Evolutionary conservation across 768 basidiomycete species (phyloP).

Genomic region (Hemileccinum impolitum): DNA sequence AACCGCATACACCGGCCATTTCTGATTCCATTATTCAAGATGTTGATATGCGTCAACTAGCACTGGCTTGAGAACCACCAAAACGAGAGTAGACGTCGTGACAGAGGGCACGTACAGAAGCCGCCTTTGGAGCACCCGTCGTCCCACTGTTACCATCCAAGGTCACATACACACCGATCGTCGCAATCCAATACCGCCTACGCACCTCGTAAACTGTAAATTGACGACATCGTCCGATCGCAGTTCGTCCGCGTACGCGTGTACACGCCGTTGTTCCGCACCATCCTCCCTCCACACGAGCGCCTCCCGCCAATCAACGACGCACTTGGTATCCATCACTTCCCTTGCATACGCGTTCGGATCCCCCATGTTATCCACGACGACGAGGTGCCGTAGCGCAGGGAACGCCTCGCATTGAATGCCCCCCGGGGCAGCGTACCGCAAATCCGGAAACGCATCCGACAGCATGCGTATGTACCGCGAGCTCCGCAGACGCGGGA

Average conservation of each 20-base stretch:
- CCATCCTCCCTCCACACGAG: slow-evolving; percentile 64
- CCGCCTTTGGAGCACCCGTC: slow-evolving; percentile 78
- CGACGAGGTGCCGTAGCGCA: slow-evolving; percentile 56
- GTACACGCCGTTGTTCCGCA: slow-evolving; percentile 40
- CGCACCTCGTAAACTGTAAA: slow-evolving; percentile 80
- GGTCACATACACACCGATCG: not conserved
- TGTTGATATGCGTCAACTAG: slow-evolving; percentile 73
- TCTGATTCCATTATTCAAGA: slow-evolving; percentile 73
- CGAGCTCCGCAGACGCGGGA: slow-evolving; percentile 65
- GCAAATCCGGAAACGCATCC: slow-evolving; percentile 55
- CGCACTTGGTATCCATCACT: slow-evolving; percentile 42
- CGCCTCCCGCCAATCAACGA: slow-evolving; percentile 69
- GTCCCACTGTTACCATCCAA: slow-evolving; percentile 53
- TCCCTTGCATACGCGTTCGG: slow-evolving; percentile 38
- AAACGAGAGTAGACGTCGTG: not conserved
- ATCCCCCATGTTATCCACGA: slow-evolving; percentile 59
- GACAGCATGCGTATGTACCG: slow-evolving; percentile 60
- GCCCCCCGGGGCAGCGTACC: slow-evolving; percentile 45
- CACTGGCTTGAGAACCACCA: not conserved
- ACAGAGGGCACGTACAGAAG: slow-evolving; percentile 51
- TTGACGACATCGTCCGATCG: slow-evolving; percentile 72
- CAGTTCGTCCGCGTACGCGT: slow-evolving; percentile 39
- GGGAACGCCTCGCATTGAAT: slow-evolving; percentile 61
- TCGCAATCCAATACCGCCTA: not conserved
- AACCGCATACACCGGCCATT: slow-evolving; percentile 73